Evolutionary conservation across 2,329 filamentous ascomycete species (phyloP), one percentile per base, ranked within the genome.

Genomic region (Diaporthe amygdali): DNA sequence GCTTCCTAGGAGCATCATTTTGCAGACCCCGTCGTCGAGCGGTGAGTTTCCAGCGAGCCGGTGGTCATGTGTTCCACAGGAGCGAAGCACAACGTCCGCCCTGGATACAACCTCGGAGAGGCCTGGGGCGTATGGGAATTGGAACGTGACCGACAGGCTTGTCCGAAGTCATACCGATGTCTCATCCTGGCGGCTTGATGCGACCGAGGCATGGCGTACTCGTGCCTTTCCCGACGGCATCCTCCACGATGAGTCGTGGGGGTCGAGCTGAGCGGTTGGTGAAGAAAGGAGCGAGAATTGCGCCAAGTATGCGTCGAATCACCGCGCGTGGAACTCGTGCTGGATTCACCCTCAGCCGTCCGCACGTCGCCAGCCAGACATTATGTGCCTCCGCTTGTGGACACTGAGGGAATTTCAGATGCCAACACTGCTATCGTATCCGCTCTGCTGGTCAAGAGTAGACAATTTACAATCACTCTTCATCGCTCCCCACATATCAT

Each of bases 41-140:
- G 44, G 59, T 64, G 59, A 49, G 59, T 49, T 64, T 32, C 39
- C 17, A 22, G 41, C 22, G 14, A n/a, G 17, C 59, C 49, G 44
- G 30, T 37, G 59, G 59, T 64, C 59, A 64, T 64, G 44, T 64
- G 59, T 64, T 49, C 59, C 44, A 64, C 59, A 14, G 30, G 41
- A 64, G 14, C 15, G 27, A 20, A 37, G 22, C 59, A 25, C 30
- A 44, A 37, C 44, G n/a, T n/a, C 20, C 41, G 41, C 59, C 59
- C 30, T 63, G 59, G 41, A 22, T 32, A 44, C 56, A 61, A 49
- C 41, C 41, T 47, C 59, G 37, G 37, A 8, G 37, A 39, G 37
- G 37, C 37, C 15, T 39, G 37, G 12, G 30, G 44, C 59, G 59
- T n/a, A 17, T 64, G 30, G 59, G 59, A 15, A 49, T 39, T 47